These are phyloP conservation scores for Chaetoscypha palmicola DNA, from an alignment of 2,329 filamentous ascomycete species.

Conservation along the genomic window DNA sequence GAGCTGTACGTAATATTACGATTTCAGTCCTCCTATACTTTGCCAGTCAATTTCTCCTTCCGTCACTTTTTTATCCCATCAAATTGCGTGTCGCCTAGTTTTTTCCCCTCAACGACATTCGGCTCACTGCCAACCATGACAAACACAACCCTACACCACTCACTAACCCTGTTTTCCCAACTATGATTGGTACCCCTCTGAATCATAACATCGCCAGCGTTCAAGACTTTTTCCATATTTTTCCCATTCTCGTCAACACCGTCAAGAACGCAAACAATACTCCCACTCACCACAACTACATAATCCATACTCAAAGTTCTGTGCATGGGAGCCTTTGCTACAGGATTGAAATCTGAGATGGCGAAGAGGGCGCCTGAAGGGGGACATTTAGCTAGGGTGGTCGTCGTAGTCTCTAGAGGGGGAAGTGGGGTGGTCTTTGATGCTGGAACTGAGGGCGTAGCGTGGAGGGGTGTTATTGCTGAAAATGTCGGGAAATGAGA, in stretches of 20 bases:
- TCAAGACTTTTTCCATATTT: conserved; percentile 34
- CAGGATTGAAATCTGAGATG: conserved; percentile 14
- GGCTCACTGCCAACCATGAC: conserved; percentile 20
- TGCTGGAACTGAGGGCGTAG: conserved; percentile 28
- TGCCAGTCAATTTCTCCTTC: not conserved
- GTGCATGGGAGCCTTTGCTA: conserved; percentile 33
- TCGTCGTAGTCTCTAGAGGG: not conserved
- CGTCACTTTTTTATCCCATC: not conserved
- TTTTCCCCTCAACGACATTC: not conserved
- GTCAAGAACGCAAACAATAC: conserved; percentile 35
- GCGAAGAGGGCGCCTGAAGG: conserved; percentile 33
- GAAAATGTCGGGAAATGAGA: too few relatives aligned
- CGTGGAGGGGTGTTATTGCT: conserved; percentile 31
- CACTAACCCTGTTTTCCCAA: conserved; percentile 37
- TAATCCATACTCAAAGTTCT: conserved; percentile 38
- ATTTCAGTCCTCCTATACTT: not conserved
- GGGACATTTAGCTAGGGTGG: conserved; percentile 30
- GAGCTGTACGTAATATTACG: not conserved
- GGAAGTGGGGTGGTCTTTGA: conserved; percentile 26
- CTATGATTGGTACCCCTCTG: conserved; percentile 38
- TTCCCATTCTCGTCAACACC: too few relatives aligned
- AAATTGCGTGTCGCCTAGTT: not conserved
- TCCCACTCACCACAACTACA: conserved; percentile 34
- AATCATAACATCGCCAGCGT: conserved; percentile 35
- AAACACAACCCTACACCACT: conserved; percentile 34